These are phyloP conservation scores for Aspergillus ustus DNA, from an alignment of 2,329 filamentous ascomycete species.

Conservation along the genomic window DNA sequence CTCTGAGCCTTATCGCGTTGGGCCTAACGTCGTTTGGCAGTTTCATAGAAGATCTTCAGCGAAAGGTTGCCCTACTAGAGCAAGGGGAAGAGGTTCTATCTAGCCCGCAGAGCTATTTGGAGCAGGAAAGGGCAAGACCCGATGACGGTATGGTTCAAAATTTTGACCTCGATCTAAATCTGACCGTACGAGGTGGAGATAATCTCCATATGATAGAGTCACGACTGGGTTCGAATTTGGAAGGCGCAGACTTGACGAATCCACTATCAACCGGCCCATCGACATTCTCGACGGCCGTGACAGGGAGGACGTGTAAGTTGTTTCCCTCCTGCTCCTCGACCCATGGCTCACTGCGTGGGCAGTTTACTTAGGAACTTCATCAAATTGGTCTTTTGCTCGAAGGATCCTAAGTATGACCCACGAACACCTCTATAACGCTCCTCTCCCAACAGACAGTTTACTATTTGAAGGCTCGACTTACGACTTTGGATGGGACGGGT, in stretches of 20 bases:
- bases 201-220: constrained; percentile 17
- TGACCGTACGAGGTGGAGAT: constrained; percentile 22
- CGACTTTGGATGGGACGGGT: constrained; percentile 57
- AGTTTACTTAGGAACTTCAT: constrained; percentile 61
- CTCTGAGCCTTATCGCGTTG: not conserved
- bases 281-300: constrained; percentile 47
- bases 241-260: constrained; percentile 47
- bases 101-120: constrained; percentile 25
- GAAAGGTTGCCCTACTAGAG: constrained; percentile 32
- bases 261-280: constrained; percentile 48
- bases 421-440: constrained; percentile 50
- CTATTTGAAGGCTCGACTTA: constrained; percentile 59
- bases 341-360: not conserved
- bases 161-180: not conserved
- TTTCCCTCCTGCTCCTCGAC: not conserved
- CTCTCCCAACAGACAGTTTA: constrained; percentile 50
- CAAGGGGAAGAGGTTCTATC: constrained; percentile 21
- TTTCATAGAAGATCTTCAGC: constrained; percentile 44
- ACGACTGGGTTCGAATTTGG: constrained; percentile 23
- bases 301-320: constrained; percentile 49
- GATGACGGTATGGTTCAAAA: constrained; percentile 21
- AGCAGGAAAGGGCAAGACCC: constrained; percentile 22
- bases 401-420: constrained; percentile 56
- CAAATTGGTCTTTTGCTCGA: constrained; percentile 61
- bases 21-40: constrained; percentile 22